Percentiles rank a stretch among this genome's conserved stretches.
Evolutionary conservation across 2,329 filamentous ascomycete genomes (phyloP).

Genomic region (Fusarium drepaniforme): DNA sequence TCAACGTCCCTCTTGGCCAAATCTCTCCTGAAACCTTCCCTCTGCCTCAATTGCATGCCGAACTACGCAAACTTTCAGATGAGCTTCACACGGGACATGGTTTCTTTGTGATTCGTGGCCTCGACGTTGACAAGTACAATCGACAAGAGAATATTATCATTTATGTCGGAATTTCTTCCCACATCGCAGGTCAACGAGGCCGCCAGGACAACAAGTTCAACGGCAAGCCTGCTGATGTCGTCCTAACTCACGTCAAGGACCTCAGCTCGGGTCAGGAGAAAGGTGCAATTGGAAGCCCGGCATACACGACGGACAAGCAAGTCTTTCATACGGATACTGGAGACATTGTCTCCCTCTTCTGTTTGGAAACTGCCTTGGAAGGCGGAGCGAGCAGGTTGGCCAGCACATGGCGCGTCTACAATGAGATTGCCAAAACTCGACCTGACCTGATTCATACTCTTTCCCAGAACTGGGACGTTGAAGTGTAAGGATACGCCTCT

Average conservation of each 20-base stretch:
- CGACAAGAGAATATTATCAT: constrained; percentile 70
- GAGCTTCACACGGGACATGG: constrained; percentile 70
- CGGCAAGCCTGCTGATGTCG: constrained; percentile 62
- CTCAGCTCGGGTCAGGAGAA: constrained; percentile 55
- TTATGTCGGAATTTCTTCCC: constrained; percentile 70
- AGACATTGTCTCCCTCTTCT: constrained; percentile 69
- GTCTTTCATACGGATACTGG: constrained; percentile 72
- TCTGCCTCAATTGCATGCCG: constrained; percentile 61
- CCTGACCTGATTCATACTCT: constrained; percentile 70
- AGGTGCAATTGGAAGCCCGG: constrained; percentile 62
- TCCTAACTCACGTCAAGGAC: constrained; percentile 67
- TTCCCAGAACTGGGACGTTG: constrained; percentile 59
- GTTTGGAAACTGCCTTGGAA: constrained; percentile 60
- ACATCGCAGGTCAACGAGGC: constrained; percentile 66
- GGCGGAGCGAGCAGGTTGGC: constrained; percentile 70
- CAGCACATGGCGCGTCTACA: constrained; percentile 70
- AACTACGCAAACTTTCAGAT: constrained; percentile 63
- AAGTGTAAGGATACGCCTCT: constrained; percentile 49
- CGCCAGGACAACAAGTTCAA: constrained; percentile 62
- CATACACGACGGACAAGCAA: constrained; percentile 71
- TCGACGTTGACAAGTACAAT: constrained; percentile 64
- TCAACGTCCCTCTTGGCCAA: constrained; percentile 22
- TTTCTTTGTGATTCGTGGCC: constrained; percentile 71
- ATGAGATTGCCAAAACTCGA: constrained; percentile 67
- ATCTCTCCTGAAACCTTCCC: constrained; percentile 67